Percentiles rank a stretch among this genome's conserved stretches.
These are phyloP conservation scores for Aspergillus alliaceus DNA, from an alignment of 2,329 filamentous ascomycete species.

Conservation along the genomic window DNA sequence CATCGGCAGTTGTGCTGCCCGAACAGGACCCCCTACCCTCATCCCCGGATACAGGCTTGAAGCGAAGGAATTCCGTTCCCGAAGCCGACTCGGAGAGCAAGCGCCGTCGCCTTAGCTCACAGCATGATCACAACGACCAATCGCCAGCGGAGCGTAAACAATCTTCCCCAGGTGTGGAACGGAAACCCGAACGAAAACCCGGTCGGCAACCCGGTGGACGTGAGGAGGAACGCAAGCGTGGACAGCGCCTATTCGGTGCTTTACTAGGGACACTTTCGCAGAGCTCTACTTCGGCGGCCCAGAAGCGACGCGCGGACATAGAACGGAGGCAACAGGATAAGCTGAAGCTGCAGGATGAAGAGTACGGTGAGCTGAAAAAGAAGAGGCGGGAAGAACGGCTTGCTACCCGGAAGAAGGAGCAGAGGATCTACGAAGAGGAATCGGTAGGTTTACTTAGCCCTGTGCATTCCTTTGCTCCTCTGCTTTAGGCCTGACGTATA, in stretches of 20 bases:
- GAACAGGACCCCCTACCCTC: conserved; percentile 34
- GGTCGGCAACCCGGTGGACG: conserved; percentile 40
- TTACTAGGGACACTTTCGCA: conserved; percentile 77
- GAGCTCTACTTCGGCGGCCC: conserved; percentile 60
- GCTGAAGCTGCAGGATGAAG: conserved; percentile 72
- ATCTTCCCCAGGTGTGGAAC: conserved; percentile 22
- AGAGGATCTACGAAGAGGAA: conserved; percentile 72
- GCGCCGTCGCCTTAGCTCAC: conserved; percentile 50
- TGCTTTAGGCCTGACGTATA: not conserved
- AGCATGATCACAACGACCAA: conserved; percentile 24
- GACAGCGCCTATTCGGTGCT: conserved; percentile 81
- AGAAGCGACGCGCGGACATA: conserved; percentile 74
- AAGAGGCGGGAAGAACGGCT: conserved; percentile 65
- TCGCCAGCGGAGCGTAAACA: conserved; percentile 22
- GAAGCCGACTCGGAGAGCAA: conserved; percentile 51
- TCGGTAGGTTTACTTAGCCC: conserved; percentile 57
- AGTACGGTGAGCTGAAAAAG: conserved; percentile 67
- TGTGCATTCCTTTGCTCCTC: conserved; percentile 18
- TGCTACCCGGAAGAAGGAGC: conserved; percentile 64
- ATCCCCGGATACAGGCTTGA: conserved; percentile 39
- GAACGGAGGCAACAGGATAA: conserved; percentile 79
- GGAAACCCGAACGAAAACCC: conserved; percentile 18
- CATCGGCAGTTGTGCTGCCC: conserved; percentile 56
- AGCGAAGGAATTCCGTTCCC: conserved; percentile 54
- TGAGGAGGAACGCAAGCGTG: conserved; percentile 79